phyloP scores from a whole-genome alignment of 2,329 filamentous ascomycete genomes.

The Dothideomycetes sp. region DNA sequence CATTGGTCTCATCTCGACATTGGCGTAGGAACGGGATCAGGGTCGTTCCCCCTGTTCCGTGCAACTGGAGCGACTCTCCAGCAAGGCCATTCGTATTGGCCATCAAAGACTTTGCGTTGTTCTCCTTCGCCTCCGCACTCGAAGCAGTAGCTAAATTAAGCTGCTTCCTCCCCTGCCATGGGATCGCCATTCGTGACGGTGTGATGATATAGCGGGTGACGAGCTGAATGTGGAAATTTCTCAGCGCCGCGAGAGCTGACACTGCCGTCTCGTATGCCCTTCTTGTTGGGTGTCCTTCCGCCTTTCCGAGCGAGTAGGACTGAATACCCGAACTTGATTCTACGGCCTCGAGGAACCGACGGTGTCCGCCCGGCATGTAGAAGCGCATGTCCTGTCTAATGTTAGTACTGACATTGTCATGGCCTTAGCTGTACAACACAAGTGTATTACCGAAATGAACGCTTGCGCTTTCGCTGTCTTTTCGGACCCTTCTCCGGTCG shows the following conservation, averaged over 20 bases:
- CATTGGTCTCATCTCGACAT: slow-evolving; percentile 37
- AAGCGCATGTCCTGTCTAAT: slow-evolving; percentile 36
- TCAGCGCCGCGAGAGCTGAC: slow-evolving; percentile 33
- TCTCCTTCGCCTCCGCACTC: slow-evolving; percentile 22
- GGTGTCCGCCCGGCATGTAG: slow-evolving; percentile 44
- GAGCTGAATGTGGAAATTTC: slow-evolving; percentile 41
- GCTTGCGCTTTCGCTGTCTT: slow-evolving; percentile 20
- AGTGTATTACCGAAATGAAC: slow-evolving; percentile 30
- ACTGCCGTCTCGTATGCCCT: slow-evolving; percentile 36
- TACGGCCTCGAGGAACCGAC: slow-evolving; percentile 39
- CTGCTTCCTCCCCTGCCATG: slow-evolving; percentile 16
- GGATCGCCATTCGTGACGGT: slow-evolving; percentile 19
- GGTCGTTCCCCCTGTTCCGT: slow-evolving; percentile 42
- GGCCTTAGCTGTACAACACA: neutral
- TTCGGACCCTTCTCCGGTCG: slow-evolving; percentile 7
- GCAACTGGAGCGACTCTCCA: slow-evolving; percentile 17
- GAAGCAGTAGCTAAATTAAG: slow-evolving; percentile 36
- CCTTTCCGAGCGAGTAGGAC: slow-evolving; percentile 17
- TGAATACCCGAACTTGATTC: slow-evolving; percentile 34
- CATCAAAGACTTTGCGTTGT: neutral
- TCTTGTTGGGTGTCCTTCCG: neutral
- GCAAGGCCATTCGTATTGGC: slow-evolving; percentile 22
- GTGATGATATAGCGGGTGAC: slow-evolving; percentile 43
- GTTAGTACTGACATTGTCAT: slow-evolving; percentile 8
- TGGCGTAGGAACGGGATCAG: slow-evolving; percentile 43